Evolutionary conservation across 148 eudicot species (phyloP).

Genomic region (Tetragonia tetragonoides): DNA sequence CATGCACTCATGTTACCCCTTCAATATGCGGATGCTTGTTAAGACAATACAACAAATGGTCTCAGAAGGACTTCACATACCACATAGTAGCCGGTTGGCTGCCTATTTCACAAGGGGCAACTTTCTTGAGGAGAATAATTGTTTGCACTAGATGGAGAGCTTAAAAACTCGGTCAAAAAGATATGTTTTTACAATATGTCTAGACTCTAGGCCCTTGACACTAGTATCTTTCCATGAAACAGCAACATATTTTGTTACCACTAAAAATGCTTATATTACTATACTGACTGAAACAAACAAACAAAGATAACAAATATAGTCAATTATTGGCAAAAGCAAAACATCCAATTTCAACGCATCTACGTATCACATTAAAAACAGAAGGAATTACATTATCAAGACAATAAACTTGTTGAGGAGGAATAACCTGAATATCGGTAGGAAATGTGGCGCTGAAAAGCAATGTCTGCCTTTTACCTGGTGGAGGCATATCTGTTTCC

Average conservation of each 20-base stretch:
- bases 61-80: not conserved
- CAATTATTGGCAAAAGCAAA: not conserved
- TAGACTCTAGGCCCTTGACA: not conserved
- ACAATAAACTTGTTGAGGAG: not conserved
- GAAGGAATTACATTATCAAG: not conserved
- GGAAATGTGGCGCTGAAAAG: constrained; percentile 98
- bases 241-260: not conserved
- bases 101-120: not conserved
- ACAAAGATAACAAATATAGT: not conserved
- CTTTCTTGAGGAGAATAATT: not conserved
- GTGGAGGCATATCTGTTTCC: constrained; percentile 75
- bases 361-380: not conserved
- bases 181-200: not conserved
- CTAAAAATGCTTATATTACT: not conserved
- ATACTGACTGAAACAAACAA: too few relatives aligned
- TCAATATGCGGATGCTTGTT: not conserved
- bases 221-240: not conserved
- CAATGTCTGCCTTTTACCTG: constrained; percentile 83
- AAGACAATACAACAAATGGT: not conserved
- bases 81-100: not conserved
- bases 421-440: constrained; percentile 69
- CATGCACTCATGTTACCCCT: not conserved
- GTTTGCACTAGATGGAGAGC: not conserved
- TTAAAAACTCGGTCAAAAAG: not conserved
- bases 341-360: not conserved